Evolutionary conservation across 768 basidiomycete species (phyloP).

Genomic region (Imleria badia): DNA sequence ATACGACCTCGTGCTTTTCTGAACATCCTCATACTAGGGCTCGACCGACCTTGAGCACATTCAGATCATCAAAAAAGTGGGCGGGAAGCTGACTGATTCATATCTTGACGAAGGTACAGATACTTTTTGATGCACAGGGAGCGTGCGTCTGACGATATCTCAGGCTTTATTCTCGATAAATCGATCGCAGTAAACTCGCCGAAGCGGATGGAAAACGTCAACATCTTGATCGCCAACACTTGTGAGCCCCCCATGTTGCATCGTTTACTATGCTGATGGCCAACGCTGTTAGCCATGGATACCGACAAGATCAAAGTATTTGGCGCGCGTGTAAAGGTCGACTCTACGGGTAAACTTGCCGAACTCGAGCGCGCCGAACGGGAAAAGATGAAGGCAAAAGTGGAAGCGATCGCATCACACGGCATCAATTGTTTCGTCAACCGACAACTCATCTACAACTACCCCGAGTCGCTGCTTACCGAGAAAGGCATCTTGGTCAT

Average conservation of each 20-base stretch:
- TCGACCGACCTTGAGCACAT: conserved; percentile 97
- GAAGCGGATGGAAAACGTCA: conserved; percentile 91
- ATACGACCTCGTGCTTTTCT: not conserved
- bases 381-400: conserved; percentile 99
- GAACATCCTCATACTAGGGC: conserved; percentile 52
- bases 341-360: conserved; percentile 93
- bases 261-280: not conserved
- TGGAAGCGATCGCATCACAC: conserved; percentile 89
- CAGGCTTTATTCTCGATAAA: conserved; percentile 98
- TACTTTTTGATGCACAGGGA: not conserved
- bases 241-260: conserved; percentile 49
- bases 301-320: conserved; percentile 99
- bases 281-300: conserved; percentile 78
- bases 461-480: conserved; percentile 92
- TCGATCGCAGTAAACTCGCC: conserved; percentile 92
- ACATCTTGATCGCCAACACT: conserved; percentile 98
- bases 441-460: conserved; percentile 98
- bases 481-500: conserved; percentile 96
- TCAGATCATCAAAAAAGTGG: conserved; percentile 99
- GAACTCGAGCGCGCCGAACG: conserved; percentile 96
- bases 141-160: not conserved
- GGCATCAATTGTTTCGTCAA: conserved; percentile 98
- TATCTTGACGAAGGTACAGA: conserved; percentile 90
- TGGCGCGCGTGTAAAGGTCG: conserved; percentile 93
- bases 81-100: conserved; percentile 96